phyloP scores from a whole-genome alignment of 176 grass and related monocot genomes.

The Triticum monococcum region DNA sequence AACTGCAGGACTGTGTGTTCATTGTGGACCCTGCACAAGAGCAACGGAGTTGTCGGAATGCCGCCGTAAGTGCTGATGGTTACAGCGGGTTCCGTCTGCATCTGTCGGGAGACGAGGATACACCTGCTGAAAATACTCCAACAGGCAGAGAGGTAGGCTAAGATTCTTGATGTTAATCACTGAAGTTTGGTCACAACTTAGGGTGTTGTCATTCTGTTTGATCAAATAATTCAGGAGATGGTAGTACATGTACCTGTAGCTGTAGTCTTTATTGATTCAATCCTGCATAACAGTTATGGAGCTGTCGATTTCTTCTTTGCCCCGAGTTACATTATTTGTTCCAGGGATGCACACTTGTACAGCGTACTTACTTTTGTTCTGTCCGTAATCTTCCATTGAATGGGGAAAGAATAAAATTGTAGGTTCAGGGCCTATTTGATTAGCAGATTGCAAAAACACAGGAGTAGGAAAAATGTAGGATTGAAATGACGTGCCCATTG shows the following conservation, averaged over 20 bases:
- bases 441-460: too few species aligned
- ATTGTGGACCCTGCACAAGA: constrained; percentile 22
- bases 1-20: constrained; percentile 38
- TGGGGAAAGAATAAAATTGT: not conserved
- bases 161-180: not conserved
- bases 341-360: not conserved
- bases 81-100: constrained; percentile 45
- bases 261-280: not conserved
- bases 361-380: not conserved
- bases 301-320: not conserved
- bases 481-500: too few species aligned
- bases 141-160: constrained; percentile 44
- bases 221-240: not conserved
- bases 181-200: not conserved
- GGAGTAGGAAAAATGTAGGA: too few species aligned
- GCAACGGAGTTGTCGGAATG: not conserved
- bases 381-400: not conserved
- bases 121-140: constrained; percentile 28
- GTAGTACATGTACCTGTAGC: not conserved
- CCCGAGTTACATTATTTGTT: not conserved
- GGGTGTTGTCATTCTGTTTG: not conserved
- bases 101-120: constrained; percentile 64
- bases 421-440: not conserved
- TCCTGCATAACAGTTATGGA: not conserved
- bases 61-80: not conserved